phyloP scores from a whole-genome alignment of 495 filamentous ascomycete species.

The Cercophora sp. region DNA sequence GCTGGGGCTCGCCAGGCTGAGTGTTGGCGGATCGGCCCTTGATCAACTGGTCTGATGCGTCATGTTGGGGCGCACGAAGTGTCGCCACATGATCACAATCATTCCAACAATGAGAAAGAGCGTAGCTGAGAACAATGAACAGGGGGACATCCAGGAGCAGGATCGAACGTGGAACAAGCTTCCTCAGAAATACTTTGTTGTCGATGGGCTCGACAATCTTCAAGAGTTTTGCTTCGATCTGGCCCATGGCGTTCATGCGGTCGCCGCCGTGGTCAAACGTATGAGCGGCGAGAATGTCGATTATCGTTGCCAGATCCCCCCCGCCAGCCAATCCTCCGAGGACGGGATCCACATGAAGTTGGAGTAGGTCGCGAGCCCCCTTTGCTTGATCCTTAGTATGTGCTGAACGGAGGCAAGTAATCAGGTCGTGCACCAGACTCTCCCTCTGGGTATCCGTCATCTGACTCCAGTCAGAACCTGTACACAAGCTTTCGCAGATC shows the following conservation, averaged over 20 bases:
- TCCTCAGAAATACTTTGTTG: background rate
- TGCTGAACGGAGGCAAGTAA: slow-evolving; percentile 5
- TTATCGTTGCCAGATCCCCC: no score
- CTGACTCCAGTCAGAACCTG: no score
- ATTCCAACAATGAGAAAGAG: slow-evolving; percentile 16
- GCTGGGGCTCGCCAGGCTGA: no score
- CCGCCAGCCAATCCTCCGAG: no score
- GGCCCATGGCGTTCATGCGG: background rate
- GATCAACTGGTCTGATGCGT: no score
- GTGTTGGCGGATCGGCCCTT: no score
- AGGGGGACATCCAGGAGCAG: slow-evolving; percentile 13
- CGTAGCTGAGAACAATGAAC: slow-evolving; percentile 11
- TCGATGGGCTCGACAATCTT: background rate
- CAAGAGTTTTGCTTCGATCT: background rate
- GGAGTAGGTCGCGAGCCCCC: slow-evolving; percentile 1
- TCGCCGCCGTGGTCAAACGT: slow-evolving; percentile 5
- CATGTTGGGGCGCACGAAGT: slow-evolving; percentile 11
- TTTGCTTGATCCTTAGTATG: slow-evolving; percentile 9
- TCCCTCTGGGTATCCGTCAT: background rate
- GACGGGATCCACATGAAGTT: background rate
- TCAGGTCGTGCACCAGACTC: background rate
- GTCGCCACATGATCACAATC: background rate
- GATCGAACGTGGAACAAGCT: background rate
- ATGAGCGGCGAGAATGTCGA: slow-evolving; percentile 5
- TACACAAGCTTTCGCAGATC: slow-evolving; percentile 1